Evolutionary conservation across 306 rosid species (phyloP).

Genomic region (Purshia tridentata): DNA sequence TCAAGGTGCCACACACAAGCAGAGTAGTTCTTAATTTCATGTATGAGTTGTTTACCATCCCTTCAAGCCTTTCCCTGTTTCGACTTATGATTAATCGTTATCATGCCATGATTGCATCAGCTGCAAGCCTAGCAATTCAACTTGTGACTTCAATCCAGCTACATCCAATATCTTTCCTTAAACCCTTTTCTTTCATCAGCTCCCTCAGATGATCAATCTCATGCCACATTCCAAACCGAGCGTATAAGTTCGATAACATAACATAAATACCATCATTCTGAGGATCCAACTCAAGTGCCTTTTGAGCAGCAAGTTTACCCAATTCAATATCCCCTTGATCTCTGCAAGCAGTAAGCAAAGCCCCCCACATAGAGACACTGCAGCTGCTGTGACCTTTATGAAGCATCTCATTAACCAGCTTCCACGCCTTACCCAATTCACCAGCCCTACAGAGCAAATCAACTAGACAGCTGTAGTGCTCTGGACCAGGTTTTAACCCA

Average conservation of each 20-base stretch:
- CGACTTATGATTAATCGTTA: too few relatives aligned
- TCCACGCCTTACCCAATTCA: constrained; percentile 68
- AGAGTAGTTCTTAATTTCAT: too few relatives aligned
- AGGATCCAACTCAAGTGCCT: constrained; percentile 67
- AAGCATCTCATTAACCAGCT: constrained; percentile 45
- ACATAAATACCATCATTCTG: constrained; percentile 54
- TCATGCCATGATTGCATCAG: too few relatives aligned
- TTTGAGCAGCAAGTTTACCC: constrained; percentile 63
- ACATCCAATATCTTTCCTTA: constrained; percentile 60
- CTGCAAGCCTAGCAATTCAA: neutral
- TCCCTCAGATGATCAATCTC: constrained; percentile 61
- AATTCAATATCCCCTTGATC: constrained; percentile 59
- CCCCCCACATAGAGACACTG: constrained; percentile 66
- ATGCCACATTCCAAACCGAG: constrained; percentile 72
- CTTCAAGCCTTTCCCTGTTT: too few relatives aligned
- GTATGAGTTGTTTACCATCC: too few relatives aligned
- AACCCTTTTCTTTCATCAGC: constrained; percentile 46
- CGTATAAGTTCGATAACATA: constrained; percentile 63
- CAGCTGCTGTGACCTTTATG: constrained; percentile 28
- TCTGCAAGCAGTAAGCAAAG: constrained; percentile 63
- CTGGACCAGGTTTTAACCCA: constrained; percentile 58
- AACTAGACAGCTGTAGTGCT: constrained; percentile 68
- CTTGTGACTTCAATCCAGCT: constrained; percentile 65
- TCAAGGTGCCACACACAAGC: too few relatives aligned
- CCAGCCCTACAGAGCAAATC: constrained; percentile 83